A percentile compares a stretch with the other conserved stretches of the same genome.
Evolutionary conservation across 352 stramenopile species (phyloP).

Genomic region (Globisporangium cystogenes): DNA sequence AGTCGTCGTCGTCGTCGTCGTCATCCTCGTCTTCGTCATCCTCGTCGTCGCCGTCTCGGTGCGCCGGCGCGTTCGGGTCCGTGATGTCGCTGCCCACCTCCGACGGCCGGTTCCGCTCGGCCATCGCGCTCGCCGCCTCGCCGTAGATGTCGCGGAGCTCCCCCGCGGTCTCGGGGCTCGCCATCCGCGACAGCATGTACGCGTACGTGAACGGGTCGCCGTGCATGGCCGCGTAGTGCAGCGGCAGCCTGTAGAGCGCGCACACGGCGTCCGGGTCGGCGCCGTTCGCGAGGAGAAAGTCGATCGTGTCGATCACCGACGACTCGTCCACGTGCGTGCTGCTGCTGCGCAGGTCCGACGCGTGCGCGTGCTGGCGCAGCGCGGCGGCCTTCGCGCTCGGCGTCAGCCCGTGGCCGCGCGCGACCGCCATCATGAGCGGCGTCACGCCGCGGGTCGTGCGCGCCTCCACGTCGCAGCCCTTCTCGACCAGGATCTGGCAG

Average conservation of each 20-base stretch:
- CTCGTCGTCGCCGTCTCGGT: slow-evolving; percentile 3
- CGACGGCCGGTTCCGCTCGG: slow-evolving; percentile 28
- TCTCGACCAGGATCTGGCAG: slow-evolving; percentile 67
- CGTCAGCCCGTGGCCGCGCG: slow-evolving; percentile 30
- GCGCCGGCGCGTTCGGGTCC: slow-evolving; percentile 6
- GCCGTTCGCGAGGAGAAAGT: slow-evolving; percentile 60
- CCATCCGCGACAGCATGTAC: slow-evolving; percentile 49
- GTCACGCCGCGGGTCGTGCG: slow-evolving; percentile 66
- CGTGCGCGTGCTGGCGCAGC: slow-evolving; percentile 18
- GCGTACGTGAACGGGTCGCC: slow-evolving; percentile 54
- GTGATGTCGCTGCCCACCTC: slow-evolving; percentile 14
- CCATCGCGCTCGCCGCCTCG: slow-evolving; percentile 46
- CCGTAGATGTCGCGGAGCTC: slow-evolving; percentile 68
- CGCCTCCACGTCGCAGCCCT: slow-evolving; percentile 59
- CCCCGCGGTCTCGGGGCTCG: slow-evolving; percentile 18
- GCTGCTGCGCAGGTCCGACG: slow-evolving; percentile 33
- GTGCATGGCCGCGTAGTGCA: slow-evolving; percentile 74
- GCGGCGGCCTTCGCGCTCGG: slow-evolving; percentile 26
- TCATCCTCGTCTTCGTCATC: slow-evolving; percentile 4
- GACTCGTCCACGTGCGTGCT: slow-evolving; percentile 43
- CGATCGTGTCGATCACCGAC: slow-evolving; percentile 60
- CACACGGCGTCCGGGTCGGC: slow-evolving; percentile 62
- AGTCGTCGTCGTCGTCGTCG: slow-evolving; percentile 26
- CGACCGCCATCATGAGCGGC: slow-evolving; percentile 71
- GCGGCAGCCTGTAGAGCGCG: slow-evolving; percentile 55